phyloP scores from a whole-genome alignment of 306 rosid genomes.

The Quercus alba region DNA sequence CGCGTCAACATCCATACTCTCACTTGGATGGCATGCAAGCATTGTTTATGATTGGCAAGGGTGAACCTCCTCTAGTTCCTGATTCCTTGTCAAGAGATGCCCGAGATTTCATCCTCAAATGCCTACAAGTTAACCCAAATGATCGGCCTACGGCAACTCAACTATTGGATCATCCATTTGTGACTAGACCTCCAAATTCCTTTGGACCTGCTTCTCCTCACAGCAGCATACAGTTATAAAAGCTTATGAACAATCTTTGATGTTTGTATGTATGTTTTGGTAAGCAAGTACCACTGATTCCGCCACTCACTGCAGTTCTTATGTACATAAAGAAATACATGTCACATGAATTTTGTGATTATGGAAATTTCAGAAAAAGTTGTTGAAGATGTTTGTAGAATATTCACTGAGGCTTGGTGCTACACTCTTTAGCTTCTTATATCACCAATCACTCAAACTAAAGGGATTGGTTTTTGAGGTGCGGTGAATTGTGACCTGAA shows the following conservation, averaged over 20 bases:
- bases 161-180: slow-evolving; percentile 46
- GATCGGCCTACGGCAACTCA: slow-evolving; percentile 42
- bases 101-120: slow-evolving; percentile 37
- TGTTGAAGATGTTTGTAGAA: not conserved
- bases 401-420: too few relatives aligned
- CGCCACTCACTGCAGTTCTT: not conserved
- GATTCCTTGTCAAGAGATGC: slow-evolving; percentile 40
- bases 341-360: too few relatives aligned
- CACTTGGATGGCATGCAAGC: slow-evolving; percentile 47
- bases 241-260: not conserved
- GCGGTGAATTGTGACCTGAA: too few relatives aligned
- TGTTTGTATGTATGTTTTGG: not conserved
- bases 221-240: slow-evolving; percentile 14
- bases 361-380: not conserved
- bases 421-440: too few relatives aligned
- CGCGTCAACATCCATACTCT: slow-evolving; percentile 45
- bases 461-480: too few relatives aligned
- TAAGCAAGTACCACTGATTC: not conserved
- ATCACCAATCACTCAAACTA: too few relatives aligned
- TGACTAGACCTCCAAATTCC: slow-evolving; percentile 39
- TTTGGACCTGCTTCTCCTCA: slow-evolving; percentile 32
- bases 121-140: slow-evolving; percentile 42
- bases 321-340: not conserved
- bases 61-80: slow-evolving; percentile 41
- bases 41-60: slow-evolving; percentile 32